Percentiles rank a stretch among this genome's conserved stretches.
Conservation (phyloP, 192 early-diverging fungal genomes). For the Dissophora globulifera region DNA sequence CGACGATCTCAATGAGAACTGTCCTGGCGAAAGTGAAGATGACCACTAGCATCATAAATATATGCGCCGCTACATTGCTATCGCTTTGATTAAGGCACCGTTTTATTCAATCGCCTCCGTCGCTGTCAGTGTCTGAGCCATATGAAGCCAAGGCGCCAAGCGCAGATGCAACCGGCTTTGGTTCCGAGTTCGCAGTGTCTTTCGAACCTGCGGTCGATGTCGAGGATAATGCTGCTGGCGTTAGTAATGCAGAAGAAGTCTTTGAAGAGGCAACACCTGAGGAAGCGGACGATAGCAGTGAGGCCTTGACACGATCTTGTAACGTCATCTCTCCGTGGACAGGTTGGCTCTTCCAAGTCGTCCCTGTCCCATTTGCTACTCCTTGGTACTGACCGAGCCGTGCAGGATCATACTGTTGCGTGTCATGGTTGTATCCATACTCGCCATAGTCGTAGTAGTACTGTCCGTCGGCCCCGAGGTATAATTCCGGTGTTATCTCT, state of each 20-base stretch:
- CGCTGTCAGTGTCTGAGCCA: constrained; percentile 58
- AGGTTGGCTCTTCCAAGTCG: not conserved
- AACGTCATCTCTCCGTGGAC: not conserved
- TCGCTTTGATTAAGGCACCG: not conserved
- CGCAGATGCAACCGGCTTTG: constrained; percentile 24
- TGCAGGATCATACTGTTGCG: constrained; percentile 35
- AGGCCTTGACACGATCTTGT: constrained; percentile 31
- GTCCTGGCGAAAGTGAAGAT: constrained; percentile 69
- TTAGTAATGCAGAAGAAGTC: not conserved
- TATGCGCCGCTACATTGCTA: not conserved
- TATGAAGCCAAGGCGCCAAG: constrained; percentile 55
- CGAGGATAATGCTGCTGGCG: constrained; percentile 2
- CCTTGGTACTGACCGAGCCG: constrained; percentile 4
- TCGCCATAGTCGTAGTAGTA: constrained; percentile 52
- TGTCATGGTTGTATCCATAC: constrained; percentile 48
- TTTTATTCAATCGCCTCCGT: constrained; percentile 31
- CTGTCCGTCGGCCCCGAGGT: constrained; percentile 31
- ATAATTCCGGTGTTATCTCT: constrained; percentile 8
- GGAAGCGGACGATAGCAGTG: constrained; percentile 27
- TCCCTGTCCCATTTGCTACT: not conserved
- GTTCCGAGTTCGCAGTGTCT: no score
- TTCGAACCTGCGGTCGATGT: not conserved
- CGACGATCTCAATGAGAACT: constrained; percentile 65
- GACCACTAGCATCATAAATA: constrained; percentile 57
- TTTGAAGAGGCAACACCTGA: not conserved